Conservation (phyloP, 805 yeast genomes). For the Yamadazyma sp. region DNA sequence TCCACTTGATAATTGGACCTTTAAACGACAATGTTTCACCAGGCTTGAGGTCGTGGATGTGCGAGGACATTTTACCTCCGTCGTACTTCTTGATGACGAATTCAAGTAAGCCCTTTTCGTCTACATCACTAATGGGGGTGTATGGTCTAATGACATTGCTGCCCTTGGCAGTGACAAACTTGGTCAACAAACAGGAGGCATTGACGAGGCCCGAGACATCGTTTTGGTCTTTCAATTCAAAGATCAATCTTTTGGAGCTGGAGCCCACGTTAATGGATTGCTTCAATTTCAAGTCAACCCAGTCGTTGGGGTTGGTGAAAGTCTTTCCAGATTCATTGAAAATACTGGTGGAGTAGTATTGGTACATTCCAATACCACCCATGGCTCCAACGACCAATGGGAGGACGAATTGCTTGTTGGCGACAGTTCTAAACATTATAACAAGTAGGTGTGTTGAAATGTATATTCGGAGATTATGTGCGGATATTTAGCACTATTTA, state of each 20-base stretch:
- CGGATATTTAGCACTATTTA: slow-evolving; percentile 16
- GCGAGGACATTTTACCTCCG: slow-evolving; percentile 79
- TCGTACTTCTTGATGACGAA: slow-evolving; percentile 83
- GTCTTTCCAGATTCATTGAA: slow-evolving; percentile 43
- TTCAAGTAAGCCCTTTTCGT: slow-evolving; percentile 70
- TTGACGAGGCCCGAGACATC: slow-evolving; percentile 72
- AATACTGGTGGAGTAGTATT: slow-evolving; percentile 25
- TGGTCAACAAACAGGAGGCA: slow-evolving; percentile 80
- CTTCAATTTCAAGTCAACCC: slow-evolving; percentile 68
- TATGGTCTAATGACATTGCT: slow-evolving; percentile 82
- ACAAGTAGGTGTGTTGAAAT: too few species aligned
- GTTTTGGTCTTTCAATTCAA: slow-evolving; percentile 66
- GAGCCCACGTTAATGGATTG: slow-evolving; percentile 50
- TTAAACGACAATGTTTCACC: slow-evolving; percentile 86
- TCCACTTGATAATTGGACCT: slow-evolving; percentile 92
- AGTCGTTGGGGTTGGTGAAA: slow-evolving; percentile 62
- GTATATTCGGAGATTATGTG: too few species aligned
- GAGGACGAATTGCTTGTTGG: slow-evolving; percentile 24
- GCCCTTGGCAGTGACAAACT: slow-evolving; percentile 81
- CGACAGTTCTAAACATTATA: slow-evolving; percentile 23
- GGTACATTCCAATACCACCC: slow-evolving; percentile 36
- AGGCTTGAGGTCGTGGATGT: slow-evolving; percentile 65
- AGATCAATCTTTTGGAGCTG: slow-evolving; percentile 68
- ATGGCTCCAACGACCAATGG: slow-evolving; percentile 28
- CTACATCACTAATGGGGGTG: slow-evolving; percentile 79